These are phyloP conservation scores for Phlyctochytrium bullatum DNA, from an alignment of 192 early-diverging fungal genomes.

Conservation along the genomic window DNA sequence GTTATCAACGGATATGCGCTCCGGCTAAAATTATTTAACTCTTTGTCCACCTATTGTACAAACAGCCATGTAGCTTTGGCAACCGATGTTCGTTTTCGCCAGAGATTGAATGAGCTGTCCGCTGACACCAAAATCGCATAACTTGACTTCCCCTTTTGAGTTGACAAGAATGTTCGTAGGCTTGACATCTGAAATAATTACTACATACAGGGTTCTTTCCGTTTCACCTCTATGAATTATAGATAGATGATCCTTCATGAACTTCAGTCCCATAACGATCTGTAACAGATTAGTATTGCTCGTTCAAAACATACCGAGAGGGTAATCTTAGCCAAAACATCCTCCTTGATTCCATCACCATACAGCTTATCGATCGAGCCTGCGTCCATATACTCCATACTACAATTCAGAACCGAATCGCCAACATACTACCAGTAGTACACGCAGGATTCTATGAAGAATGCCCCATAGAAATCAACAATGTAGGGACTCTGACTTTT, in stretches of 20 bases:
- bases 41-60: slow-evolving; percentile 12
- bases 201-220: too few species aligned
- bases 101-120: slow-evolving; percentile 81
- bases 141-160: slow-evolving; percentile 81
- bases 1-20: slow-evolving; percentile 69
- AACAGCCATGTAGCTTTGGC: slow-evolving; percentile 94
- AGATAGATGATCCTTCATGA: slow-evolving; percentile 81
- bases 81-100: slow-evolving; percentile 92
- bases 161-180: slow-evolving; percentile 93
- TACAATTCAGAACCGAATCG: too few species aligned
- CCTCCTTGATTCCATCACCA: slow-evolving; percentile 75
- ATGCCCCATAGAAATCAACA: slow-evolving; percentile 98
- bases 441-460: slow-evolving; percentile 93
- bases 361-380: slow-evolving; percentile 90
- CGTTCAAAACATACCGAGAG: slow-evolving; percentile 51
- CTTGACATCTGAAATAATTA: slow-evolving; percentile 75
- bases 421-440: slow-evolving; percentile 85
- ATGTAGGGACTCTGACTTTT: slow-evolving; percentile 82
- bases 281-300: slow-evolving; percentile 22
- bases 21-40: slow-evolving; percentile 57
- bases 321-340: slow-evolving; percentile 72
- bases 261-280: slow-evolving; percentile 80
- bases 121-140: slow-evolving; percentile 96
- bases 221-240: slow-evolving; percentile 81
- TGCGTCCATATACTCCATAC: slow-evolving; percentile 97